These are phyloP conservation scores for Dunaliella primolecta DNA, from an alignment of 139 green algal genomes.

Conservation along the genomic window DNA sequence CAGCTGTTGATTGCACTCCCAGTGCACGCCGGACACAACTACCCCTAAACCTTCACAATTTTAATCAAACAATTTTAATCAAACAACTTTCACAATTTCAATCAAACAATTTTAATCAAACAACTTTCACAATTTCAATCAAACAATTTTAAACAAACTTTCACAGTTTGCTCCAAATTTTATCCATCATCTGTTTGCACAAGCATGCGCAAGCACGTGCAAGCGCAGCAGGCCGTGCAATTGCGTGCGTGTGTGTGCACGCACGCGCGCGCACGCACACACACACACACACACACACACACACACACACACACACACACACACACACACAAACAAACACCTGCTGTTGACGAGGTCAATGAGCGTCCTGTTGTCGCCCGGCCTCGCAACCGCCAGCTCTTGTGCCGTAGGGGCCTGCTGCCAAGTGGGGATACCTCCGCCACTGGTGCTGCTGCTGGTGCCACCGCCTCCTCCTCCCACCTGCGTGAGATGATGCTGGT, in stretches of 20 bases:
- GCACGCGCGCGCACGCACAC: not conserved
- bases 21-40: no score
- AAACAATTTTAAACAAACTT: no score
- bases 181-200: no score
- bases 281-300: not conserved
- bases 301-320: not conserved
- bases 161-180: no score
- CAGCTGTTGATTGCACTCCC: no score
- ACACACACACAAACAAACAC: not conserved
- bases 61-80: no score
- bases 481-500: not conserved
- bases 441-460: not conserved
- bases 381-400: not conserved
- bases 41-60: no score
- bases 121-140: no score
- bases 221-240: no score
- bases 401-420: slow-evolving; percentile 1
- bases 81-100: no score
- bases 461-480: not conserved
- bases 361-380: not conserved
- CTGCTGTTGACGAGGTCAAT: slow-evolving; percentile 19
- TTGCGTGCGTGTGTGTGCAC: not conserved
- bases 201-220: no score
- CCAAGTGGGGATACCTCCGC: not conserved
- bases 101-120: no score